Evolutionary conservation across 2,329 filamentous ascomycete species (phyloP), one percentile per base, ranked within the genome.

Genomic region (Penicillium sp.): DNA sequence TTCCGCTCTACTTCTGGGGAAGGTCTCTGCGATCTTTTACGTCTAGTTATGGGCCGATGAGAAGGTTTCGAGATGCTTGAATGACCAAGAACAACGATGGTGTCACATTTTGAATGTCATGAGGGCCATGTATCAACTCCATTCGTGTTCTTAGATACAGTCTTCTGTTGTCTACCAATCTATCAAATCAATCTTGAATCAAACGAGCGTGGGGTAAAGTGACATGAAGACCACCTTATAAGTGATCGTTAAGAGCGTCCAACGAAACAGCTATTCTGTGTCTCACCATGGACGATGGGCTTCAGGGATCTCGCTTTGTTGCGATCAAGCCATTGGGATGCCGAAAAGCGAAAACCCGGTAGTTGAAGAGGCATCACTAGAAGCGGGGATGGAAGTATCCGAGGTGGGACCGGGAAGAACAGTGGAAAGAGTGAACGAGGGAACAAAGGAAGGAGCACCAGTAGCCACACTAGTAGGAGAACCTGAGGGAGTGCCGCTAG

Each of bases 1-100:
- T 65, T 26, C 64, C 62, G 0, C 28, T 66, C 15, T 65, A 64
- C 18, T 51, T 62, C 21, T 62, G 56, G 55, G 64, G 64, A 4
- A 31, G 29, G 6, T 41, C 45, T 3, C 33, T 66, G 21, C 51
- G 63, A 16, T 48, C 44, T 12, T 54, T 55, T 9, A 66, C 63
- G 4, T 54, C 49, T 9, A 26, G 29, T 3, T 65, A 65, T 61
- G 64, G 64, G 4, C 63, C 64, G 3, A 65, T 65, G 61, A 64
- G 58, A 47, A 53, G 62, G 31, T 61, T 61, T 49, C 49, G 43
- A 33, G 46, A 48, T 1, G 31, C 23, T 2, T 53, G 28, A 51
- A 28, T 21, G 18, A 21, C 3, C 18, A 21, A 21, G 3, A 21
- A 21, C 18, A 21, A 21, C 18, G 2, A 21, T 21, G 18, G 18